phyloP scores from a whole-genome alignment of 2,329 filamentous ascomycete genomes.

The Phoma sp. region DNA sequence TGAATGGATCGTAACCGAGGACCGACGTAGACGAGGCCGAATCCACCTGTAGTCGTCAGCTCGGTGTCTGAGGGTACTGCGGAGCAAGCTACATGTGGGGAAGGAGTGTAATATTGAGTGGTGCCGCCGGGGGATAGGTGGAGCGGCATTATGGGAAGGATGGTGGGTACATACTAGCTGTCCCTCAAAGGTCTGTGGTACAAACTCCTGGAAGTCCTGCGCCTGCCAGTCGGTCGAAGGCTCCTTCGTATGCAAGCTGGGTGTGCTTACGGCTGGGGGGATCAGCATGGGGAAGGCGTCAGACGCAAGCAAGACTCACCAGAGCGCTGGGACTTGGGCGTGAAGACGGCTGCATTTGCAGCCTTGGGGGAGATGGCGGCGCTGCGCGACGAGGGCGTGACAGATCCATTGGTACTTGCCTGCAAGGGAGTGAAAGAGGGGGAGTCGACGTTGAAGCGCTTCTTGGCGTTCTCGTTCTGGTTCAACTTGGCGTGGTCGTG shows the following conservation, averaged over 20 bases:
- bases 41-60: conserved; percentile 37
- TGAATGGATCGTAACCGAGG: conserved; percentile 55
- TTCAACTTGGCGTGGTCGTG: conserved; percentile 75
- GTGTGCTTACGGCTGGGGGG: conserved; percentile 49
- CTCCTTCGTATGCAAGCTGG: conserved; percentile 54
- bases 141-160: background rate
- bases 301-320: conserved; percentile 40
- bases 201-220: conserved; percentile 59
- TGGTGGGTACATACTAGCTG: conserved; percentile 54
- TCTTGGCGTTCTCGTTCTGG: conserved; percentile 66
- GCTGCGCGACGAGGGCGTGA: conserved; percentile 64
- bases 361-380: conserved; percentile 86
- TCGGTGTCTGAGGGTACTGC: background rate
- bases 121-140: background rate
- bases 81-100: background rate
- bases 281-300: conserved; percentile 21
- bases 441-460: conserved; percentile 91
- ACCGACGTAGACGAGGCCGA: conserved; percentile 37
- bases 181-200: conserved; percentile 62
- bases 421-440: conserved; percentile 85
- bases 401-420: conserved; percentile 54
- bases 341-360: conserved; percentile 87
- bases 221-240: conserved; percentile 55
- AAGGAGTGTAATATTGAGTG: background rate
- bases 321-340: conserved; percentile 65